Conservation (phyloP, 345 rosid species). For the Melaleuca quinquenervia region DNA sequence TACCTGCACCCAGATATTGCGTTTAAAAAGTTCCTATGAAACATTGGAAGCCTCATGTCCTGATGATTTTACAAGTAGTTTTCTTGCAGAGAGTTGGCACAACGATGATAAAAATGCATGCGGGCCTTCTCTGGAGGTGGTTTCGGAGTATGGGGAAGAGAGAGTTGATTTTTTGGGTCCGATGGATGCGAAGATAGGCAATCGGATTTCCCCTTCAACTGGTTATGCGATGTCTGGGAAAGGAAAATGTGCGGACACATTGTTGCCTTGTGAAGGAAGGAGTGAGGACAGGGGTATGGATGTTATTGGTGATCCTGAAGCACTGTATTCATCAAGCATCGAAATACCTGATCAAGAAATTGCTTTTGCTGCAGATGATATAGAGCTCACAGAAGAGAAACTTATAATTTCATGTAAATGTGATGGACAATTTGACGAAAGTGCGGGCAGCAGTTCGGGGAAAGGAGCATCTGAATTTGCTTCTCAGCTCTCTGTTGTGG, state of each 20-base stretch:
- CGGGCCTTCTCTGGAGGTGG: neutral
- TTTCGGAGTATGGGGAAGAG: neutral
- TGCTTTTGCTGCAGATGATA: neutral
- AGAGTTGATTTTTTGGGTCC: neutral
- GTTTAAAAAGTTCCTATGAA: neutral
- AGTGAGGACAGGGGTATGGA: neutral
- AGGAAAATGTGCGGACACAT: neutral
- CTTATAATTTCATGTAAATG: neutral
- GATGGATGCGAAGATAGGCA: neutral
- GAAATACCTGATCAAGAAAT: neutral
- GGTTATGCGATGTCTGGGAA: neutral
- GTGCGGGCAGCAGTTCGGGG: slow-evolving; percentile 3
- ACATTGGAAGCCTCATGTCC: neutral
- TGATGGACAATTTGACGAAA: slow-evolving; percentile 7
- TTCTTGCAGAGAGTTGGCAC: neutral
- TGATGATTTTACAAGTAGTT: neutral
- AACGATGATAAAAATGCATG: neutral
- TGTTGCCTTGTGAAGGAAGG: neutral
- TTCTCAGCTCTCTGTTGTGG: neutral
- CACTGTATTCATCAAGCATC: neutral
- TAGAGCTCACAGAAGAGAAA: neutral
- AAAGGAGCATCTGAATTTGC: slow-evolving; percentile 9
- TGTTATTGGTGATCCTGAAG: neutral
- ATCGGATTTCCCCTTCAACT: neutral
- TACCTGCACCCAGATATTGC: neutral